A percentile compares a stretch with the other conserved stretches of the same genome.
Evolutionary conservation across 2,329 filamentous ascomycete species (phyloP).

Genomic region (Stachybotrys elegans): DNA sequence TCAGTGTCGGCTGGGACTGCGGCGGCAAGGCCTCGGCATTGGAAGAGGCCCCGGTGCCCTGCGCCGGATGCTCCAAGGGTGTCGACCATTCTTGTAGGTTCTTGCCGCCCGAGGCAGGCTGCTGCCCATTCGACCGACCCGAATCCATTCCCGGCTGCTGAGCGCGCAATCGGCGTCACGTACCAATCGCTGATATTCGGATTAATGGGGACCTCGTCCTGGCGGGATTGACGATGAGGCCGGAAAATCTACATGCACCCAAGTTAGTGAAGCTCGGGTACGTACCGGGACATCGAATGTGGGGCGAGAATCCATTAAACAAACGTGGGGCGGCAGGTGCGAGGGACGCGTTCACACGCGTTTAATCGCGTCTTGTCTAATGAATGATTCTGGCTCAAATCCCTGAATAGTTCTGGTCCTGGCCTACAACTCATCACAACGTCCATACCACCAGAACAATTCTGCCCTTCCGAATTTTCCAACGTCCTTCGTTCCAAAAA

Average conservation of each 20-base stretch:
- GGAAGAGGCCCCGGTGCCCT: no score
- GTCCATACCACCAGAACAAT: no score
- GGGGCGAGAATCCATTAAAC: conserved; percentile 26
- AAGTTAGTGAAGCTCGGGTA: conserved; percentile 5
- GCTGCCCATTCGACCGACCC: conserved; percentile 20
- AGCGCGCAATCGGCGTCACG: no score
- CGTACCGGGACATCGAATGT: conserved; percentile 6
- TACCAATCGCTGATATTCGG: no score
- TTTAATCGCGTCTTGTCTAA: conserved; percentile 26
- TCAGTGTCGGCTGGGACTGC: conserved; percentile 33
- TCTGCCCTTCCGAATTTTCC: no score
- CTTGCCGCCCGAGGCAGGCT: conserved; percentile 20
- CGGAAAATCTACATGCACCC: conserved; percentile 12
- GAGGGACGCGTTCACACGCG: conserved; percentile 25
- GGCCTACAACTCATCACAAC: no score
- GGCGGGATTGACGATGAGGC: no score
- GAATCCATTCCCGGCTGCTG: conserved; percentile 32
- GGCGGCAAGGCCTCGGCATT: conserved; percentile 12
- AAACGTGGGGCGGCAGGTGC: conserved; percentile 9
- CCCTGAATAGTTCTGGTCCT: conserved; percentile 7
- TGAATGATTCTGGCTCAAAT: conserved; percentile 16
- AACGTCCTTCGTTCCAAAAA: no score
- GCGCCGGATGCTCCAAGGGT: conserved; percentile 21
- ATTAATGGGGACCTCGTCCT: no score
- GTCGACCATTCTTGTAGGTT: conserved; percentile 31